Base-by-base conservation (phyloP, 1,284 basidiomycete species). In the Ustilago sp. region DNA sequence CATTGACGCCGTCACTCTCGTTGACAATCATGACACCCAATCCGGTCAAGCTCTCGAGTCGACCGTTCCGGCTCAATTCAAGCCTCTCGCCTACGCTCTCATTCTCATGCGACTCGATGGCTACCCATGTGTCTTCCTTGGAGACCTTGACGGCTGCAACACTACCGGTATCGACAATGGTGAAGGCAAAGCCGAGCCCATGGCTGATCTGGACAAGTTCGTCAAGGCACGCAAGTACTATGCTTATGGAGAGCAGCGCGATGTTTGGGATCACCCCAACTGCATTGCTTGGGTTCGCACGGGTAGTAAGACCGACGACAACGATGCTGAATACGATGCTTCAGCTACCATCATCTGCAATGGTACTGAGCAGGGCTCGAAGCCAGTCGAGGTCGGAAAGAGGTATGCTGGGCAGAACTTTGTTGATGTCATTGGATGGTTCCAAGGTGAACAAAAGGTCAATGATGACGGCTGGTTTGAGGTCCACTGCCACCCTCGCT, bases 51-150 rank as follows among this genome's bases (percentile, higher is more conserved):
- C 89, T 4, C 87, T 90, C 54, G 87, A 90, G 70, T 88, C 88
- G 60, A 89, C 88, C 84, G 89, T 90, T 5, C 87, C 87, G 5
- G 84, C 89, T 0, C 83, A 85, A 57, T 90, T 90, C 87, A 90
- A 90, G 78, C 89, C 90, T 0, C 85, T 90, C 6, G 89, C 89
- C 5, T 97, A 98, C 86, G 91, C 94, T 1, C 86, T 98, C 58
- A 95, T 96, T 83, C 89, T 98, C 41, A 89, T 97, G 47, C 91
- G 94, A 69, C 88, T 89, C 23, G 89, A 90, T 63, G 95, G 95
- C n/a, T 91, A 95, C 86, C 95, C 95, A 89, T 95, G 94, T 82
- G 91, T 97, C 36, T 98, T 98, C 87, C 94, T 94, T 74, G 94
- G 94, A 8, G 95, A 98, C 86, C 85, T 96, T 31, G 93, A 89